Base-by-base conservation (phyloP, 176 grass and related monocot species). In the Metroxylon sagu region DNA sequence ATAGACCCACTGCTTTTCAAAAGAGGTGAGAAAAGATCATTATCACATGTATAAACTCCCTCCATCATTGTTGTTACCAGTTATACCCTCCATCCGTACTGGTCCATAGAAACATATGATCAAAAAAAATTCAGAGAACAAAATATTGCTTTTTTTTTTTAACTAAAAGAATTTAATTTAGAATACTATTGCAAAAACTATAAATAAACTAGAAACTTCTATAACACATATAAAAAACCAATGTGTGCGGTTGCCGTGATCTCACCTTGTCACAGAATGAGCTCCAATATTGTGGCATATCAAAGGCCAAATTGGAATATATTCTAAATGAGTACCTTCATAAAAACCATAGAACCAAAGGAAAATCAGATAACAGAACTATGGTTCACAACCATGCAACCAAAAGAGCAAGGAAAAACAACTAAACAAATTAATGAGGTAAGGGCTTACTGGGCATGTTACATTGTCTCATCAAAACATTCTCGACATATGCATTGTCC, bases 401-500 rank as follows among this genome's bases (percentile, higher is more conserved):
- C 16, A 25, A 64, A 53, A 64, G 25, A 3, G 48, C 16, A 53
- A 21, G 68, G 27, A 59, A 18, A 54, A 59, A 35, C 4, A 16
- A 29, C 54, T 52, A 50, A 52, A 60, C 16, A 19, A 64, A 7
- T 76, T 68, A 35, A 12, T 68, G 54, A 43, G 35, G 35, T 14
- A 43, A 14, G 21, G 26, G 61, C 62, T 79, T 94, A 97, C 93
- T 85, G 77, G 17, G 76, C 57, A 78, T 98, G 93, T 43, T 60
- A 12, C 64, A 85, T 14, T 81, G 85, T 92, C 49, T 98, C 82
- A 53, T 2, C 7, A 67, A 85, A 86, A 66, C 93, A 92, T n/a
- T 88, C 21, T 23, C 21, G 53, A 75, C 85, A 87, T 70, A 98
- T 91, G 12, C 87, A 88, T 64, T 98, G 93, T 64, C 93, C 93